A percentile compares a stretch with the other conserved stretches of the same genome.
These are phyloP conservation scores for Suhomyces bokatorum DNA, from an alignment of 1,139 yeast species.

Conservation along the genomic window DNA sequence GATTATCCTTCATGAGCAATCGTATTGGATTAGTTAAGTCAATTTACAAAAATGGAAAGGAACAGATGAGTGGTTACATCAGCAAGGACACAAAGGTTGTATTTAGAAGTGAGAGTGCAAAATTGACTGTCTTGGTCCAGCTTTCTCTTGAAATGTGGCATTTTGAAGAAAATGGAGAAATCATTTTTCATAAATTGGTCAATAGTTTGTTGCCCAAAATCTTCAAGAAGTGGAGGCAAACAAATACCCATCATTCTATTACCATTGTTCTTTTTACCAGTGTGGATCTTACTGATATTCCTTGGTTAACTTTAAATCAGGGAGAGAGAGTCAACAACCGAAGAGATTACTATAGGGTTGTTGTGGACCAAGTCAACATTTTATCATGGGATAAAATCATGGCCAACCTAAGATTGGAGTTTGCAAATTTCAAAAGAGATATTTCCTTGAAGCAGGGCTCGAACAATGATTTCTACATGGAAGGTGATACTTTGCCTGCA, in stretches of 20 bases:
- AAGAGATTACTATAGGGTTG: slow-evolving; percentile 85
- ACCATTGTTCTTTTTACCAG: slow-evolving; percentile 88
- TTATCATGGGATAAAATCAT: slow-evolving; percentile 88
- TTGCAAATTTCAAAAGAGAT: slow-evolving; percentile 78
- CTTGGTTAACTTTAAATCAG: slow-evolving; percentile 55
- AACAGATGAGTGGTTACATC: slow-evolving; percentile 62
- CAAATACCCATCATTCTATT: slow-evolving; percentile 85
- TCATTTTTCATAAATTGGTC: slow-evolving; percentile 87
- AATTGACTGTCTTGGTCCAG: slow-evolving; percentile 79
- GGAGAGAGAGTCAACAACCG: slow-evolving; percentile 76
- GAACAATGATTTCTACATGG: slow-evolving; percentile 36
- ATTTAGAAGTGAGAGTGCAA: slow-evolving; percentile 88
- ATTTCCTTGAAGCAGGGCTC: slow-evolving; percentile 52
- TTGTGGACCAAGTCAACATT: slow-evolving; percentile 90
- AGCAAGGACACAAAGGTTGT: slow-evolving; percentile 77
- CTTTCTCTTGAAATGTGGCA: slow-evolving; percentile 97
- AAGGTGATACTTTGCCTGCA: slow-evolving; percentile 74
- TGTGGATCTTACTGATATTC: slow-evolving; percentile 63
- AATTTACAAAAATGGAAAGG: slow-evolving; percentile 70
- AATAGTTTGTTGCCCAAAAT: slow-evolving; percentile 88
- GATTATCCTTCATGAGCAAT: slow-evolving; percentile 60
- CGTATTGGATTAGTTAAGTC: slow-evolving; percentile 62
- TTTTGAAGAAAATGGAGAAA: slow-evolving; percentile 94
- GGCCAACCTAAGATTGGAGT: slow-evolving; percentile 83
- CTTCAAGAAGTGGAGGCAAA: slow-evolving; percentile 82